These are phyloP conservation scores for Monosporozyma unispora DNA, from an alignment of 805 yeast genomes.

Conservation along the genomic window DNA sequence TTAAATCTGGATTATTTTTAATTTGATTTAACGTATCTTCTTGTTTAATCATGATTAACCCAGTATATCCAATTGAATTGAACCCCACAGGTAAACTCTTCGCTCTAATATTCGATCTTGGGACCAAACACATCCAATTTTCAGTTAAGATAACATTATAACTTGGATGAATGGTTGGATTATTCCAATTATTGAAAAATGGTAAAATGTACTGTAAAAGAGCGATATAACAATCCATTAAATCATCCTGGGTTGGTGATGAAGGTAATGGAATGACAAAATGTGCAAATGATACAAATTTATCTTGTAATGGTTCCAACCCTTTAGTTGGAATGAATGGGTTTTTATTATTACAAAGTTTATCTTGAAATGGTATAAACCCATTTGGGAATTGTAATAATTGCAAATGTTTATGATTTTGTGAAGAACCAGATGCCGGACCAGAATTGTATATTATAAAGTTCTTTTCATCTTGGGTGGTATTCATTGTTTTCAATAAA, in stretches of 20 bases:
- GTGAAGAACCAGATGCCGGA: slow-evolving; percentile 85
- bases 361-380: slow-evolving; percentile 44
- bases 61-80: slow-evolving; percentile 74
- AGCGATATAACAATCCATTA: slow-evolving; percentile 62
- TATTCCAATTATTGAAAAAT: slow-evolving; percentile 41
- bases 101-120: slow-evolving; percentile 55
- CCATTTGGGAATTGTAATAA: slow-evolving; percentile 61
- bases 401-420: slow-evolving; percentile 88
- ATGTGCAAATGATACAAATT: slow-evolving; percentile 70
- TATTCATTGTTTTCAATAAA: slow-evolving; percentile 43
- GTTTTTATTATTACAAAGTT: slow-evolving; percentile 32
- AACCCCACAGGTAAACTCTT: slow-evolving; percentile 44
- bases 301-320: slow-evolving; percentile 52
- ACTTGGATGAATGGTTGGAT: slow-evolving; percentile 32
- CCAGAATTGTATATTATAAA: slow-evolving; percentile 89
- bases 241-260: slow-evolving; percentile 5
- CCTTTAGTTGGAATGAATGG: slow-evolving; percentile 46
- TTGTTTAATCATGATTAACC: slow-evolving; percentile 67
- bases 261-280: slow-evolving; percentile 48
- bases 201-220: slow-evolving; percentile 64
- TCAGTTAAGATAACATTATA: slow-evolving; percentile 77
- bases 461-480: slow-evolving; percentile 30
- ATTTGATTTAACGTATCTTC: slow-evolving; percentile 43
- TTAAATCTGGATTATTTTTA: slow-evolving; percentile 35
- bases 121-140: slow-evolving; percentile 75